These are phyloP conservation scores for Micractinium sp. DNA, from an alignment of 139 green algal species.

Conservation along the genomic window DNA sequence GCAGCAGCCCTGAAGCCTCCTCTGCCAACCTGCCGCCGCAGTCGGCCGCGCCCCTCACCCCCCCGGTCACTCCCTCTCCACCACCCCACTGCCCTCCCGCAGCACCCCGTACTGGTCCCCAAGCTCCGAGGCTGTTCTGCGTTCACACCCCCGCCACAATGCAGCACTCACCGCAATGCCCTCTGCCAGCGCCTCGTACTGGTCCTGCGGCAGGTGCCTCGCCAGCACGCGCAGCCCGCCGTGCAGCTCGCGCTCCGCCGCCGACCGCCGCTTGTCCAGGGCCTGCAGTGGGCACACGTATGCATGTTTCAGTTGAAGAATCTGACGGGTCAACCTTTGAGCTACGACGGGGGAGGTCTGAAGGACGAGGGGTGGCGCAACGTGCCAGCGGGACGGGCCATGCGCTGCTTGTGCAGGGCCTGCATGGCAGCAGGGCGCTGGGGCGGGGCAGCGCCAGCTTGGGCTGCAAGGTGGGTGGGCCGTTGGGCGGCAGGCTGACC, in stretches of 20 bases:
- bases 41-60: no score
- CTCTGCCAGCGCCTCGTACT: constrained; percentile 85
- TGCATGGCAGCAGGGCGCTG: neutral
- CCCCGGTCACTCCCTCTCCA: no score
- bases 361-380: neutral
- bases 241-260: constrained; percentile 75
- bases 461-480: no score
- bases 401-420: neutral
- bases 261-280: constrained; percentile 65
- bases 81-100: no score
- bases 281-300: constrained; percentile 41
- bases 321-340: neutral
- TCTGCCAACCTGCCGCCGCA: no score
- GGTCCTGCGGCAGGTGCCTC: constrained; percentile 69
- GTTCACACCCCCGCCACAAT: no score
- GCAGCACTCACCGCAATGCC: constrained; percentile 59
- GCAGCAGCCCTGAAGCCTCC: no score
- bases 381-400: neutral
- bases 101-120: no score
- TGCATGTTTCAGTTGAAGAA: neutral
- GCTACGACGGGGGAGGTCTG: neutral
- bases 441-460: no score
- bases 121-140: no score
- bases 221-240: constrained; percentile 84
- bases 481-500: neutral